Percentiles rank a stretch among this genome's conserved stretches.
Conservation (phyloP, 2,329 filamentous ascomycete genomes). For the Paecilomyces formosus region DNA sequence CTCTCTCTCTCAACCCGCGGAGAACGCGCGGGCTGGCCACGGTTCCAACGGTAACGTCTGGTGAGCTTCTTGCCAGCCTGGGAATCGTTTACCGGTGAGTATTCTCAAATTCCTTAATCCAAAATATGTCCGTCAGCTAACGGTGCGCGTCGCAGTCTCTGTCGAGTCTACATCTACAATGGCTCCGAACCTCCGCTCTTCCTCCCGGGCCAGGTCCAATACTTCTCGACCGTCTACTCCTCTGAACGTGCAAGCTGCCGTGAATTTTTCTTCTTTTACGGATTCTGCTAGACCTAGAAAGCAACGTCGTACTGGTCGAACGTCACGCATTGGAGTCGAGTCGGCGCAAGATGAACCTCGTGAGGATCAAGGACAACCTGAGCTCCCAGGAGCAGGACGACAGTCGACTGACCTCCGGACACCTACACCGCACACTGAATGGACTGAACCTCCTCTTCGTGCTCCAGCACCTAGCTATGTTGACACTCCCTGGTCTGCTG, state of each 20-base stretch:
- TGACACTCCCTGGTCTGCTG: constrained; percentile 56
- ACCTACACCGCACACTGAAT: constrained; percentile 17
- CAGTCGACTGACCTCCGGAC: neutral
- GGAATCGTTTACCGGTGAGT: constrained; percentile 18
- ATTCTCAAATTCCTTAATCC: constrained; percentile 1
- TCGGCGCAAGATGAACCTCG: constrained; percentile 10
- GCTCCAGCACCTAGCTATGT: constrained; percentile 61
- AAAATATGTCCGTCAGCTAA: constrained; percentile 14
- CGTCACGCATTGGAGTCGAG: constrained; percentile 18
- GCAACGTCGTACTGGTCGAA: constrained; percentile 22
- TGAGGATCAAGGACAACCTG: constrained; percentile 10
- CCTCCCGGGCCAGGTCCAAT: constrained; percentile 22
- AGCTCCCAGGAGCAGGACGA: constrained; percentile 5
- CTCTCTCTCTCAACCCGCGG: constrained; percentile 19
- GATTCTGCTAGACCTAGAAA: constrained; percentile 24
- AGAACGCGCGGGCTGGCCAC: constrained; percentile 23
- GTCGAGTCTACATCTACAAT: constrained; percentile 12
- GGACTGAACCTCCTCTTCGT: constrained; percentile 52
- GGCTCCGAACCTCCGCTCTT: constrained; percentile 28
- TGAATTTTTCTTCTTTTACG: constrained; percentile 15
- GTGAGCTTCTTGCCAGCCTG: constrained; percentile 19
- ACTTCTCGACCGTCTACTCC: constrained; percentile 27
- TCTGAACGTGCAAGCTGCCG: constrained; percentile 11
- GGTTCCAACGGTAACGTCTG: constrained; percentile 23
- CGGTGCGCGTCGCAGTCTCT: constrained; percentile 7